These are phyloP conservation scores for Athelia sp. DNA, from an alignment of 1,284 basidiomycete genomes.

Conservation along the genomic window DNA sequence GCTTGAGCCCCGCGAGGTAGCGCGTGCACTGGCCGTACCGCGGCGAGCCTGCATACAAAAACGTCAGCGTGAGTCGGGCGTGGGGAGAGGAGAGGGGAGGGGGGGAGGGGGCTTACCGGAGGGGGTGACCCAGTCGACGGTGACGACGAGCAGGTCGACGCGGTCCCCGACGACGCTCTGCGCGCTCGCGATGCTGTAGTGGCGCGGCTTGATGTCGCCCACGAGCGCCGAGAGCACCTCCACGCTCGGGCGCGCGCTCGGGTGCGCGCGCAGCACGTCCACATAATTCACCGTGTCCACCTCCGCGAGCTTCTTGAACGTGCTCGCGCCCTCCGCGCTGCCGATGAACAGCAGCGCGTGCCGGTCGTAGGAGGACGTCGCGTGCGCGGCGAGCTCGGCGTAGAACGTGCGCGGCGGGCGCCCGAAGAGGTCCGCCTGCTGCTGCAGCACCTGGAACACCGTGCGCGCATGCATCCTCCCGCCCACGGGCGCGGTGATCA, in stretches of 20 bases:
- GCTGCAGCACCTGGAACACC: constrained; percentile 93
- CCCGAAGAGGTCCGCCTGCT: constrained; percentile 95
- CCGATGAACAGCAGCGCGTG: constrained; percentile 91
- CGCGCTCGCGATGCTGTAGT: constrained; percentile 96
- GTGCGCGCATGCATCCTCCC: constrained; percentile 80
- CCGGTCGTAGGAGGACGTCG: constrained; percentile 69
- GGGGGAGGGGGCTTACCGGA: constrained; percentile 52
- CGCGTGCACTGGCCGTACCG: constrained; percentile 96
- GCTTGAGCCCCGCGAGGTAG: constrained; percentile 80
- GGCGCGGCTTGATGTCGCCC: constrained; percentile 94
- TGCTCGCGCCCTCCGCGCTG: constrained; percentile 84
- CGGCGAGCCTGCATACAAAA: constrained; percentile 49
- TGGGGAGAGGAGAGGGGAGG: constrained; percentile 2
- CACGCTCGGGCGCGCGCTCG: constrained; percentile 75
- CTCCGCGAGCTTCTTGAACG: constrained; percentile 94
- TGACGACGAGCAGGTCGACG: constrained; percentile 93
- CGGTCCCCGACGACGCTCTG: constrained; percentile 93
- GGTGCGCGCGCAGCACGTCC: constrained; percentile 80
- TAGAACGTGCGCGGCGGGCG: constrained; percentile 96
- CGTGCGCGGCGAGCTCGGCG: constrained; percentile 79
- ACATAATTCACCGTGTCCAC: constrained; percentile 95
- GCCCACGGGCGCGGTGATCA: constrained; percentile 82
- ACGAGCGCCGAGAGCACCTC: constrained; percentile 85
- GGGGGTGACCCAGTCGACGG: constrained; percentile 91
- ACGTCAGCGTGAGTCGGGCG: constrained; percentile 1